Evolutionary conservation across 306 rosid genomes (phyloP).

Genomic region (Carpinus viminea): DNA sequence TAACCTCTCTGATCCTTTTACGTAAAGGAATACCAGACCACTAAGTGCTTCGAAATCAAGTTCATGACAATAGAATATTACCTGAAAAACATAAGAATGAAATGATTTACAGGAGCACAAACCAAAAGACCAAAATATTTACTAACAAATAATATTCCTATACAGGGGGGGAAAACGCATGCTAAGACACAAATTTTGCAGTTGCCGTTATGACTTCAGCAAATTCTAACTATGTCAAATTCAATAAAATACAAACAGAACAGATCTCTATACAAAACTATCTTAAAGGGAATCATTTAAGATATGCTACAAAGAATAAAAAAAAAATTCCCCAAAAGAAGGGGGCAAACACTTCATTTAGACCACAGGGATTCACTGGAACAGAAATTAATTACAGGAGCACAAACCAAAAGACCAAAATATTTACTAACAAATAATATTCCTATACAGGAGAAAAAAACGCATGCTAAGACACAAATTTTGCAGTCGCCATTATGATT

Average conservation of each 20-base stretch:
- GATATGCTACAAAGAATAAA: not conserved
- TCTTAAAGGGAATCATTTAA: not conserved
- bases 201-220: too few relatives aligned
- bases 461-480: not conserved
- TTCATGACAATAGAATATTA: constrained; percentile 60
- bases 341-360: too few relatives aligned
- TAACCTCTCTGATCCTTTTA: constrained; percentile 63
- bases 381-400: too few relatives aligned
- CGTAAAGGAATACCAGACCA: constrained; percentile 66
- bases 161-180: not conserved
- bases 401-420: not conserved
- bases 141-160: not conserved
- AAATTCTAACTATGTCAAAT: not conserved
- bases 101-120: constrained; percentile 1
- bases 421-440: not conserved
- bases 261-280: not conserved
- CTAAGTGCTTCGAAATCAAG: constrained; percentile 71
- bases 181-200: not conserved
- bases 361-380: too few relatives aligned
- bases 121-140: not conserved
- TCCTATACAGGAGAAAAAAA: not conserved
- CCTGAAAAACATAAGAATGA: constrained; percentile 56
- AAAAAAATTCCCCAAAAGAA: too few relatives aligned
- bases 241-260: not conserved
- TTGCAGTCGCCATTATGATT: too few relatives aligned